Conservation (phyloP, 805 yeast species). For the Starmerella cellae region DNA sequence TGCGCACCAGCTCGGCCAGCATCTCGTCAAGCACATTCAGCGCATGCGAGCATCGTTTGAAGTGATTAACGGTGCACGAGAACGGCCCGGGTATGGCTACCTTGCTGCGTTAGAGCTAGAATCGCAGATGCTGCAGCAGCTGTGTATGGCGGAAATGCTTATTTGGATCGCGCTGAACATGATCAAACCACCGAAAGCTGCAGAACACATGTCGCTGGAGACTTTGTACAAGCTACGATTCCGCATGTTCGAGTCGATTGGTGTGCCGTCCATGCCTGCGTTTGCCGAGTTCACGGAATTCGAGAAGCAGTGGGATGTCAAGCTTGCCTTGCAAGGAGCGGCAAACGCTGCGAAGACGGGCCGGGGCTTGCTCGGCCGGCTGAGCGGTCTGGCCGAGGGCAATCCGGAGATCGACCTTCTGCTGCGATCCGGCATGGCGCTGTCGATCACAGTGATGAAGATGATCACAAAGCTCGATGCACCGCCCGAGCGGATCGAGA, state of each 20-base stretch:
- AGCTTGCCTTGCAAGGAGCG: constrained; percentile 21
- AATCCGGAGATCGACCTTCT: constrained; percentile 19
- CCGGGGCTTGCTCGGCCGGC: constrained; percentile 13
- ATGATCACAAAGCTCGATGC: constrained; percentile 7
- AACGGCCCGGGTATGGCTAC: constrained; percentile 18
- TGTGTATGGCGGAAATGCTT: constrained; percentile 24
- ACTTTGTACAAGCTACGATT: constrained; percentile 45
- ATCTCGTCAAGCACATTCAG: constrained; percentile 33
- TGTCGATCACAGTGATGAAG: constrained; percentile 14
- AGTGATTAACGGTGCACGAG: constrained; percentile 14
- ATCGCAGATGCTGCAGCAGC: constrained; percentile 23
- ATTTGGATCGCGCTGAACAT: constrained; percentile 20
- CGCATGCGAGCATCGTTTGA: constrained; percentile 28
- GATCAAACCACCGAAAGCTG: constrained; percentile 11
- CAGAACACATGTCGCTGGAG: constrained; percentile 17
- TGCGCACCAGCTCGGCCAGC: constrained; percentile 36
- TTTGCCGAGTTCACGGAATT: constrained; percentile 28
- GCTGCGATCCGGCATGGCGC: constrained; percentile 18
- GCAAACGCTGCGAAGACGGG: constrained; percentile 16
- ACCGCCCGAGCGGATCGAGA: constrained; percentile 14
- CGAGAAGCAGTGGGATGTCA: constrained; percentile 13
- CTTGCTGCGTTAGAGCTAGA: constrained; percentile 25
- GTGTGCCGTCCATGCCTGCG: constrained; percentile 55
- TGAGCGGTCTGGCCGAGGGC: constrained; percentile 14
- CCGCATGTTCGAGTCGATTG: constrained; percentile 70